Evolutionary conservation across 2,329 filamentous ascomycete species (phyloP), one percentile per base, ranked within the genome.

Genomic region (Colletotrichum tamarilloi): DNA sequence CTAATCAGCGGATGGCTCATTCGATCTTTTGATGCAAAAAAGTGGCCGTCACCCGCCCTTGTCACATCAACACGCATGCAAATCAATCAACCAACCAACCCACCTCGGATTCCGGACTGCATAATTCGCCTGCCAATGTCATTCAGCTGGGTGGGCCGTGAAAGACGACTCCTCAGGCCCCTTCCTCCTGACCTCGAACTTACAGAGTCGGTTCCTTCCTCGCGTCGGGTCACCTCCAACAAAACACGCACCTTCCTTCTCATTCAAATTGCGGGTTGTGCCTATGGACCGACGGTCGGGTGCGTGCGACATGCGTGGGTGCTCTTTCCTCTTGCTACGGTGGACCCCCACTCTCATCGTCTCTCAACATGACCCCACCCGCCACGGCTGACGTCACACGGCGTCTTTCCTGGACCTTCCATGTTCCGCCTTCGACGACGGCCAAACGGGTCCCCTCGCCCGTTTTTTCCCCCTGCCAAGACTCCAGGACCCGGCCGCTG

Each of bases 401-500:
- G 32, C 22, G 24, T 65, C 22, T 28, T 28, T 26, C 12, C 11
- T 26, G 49, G 53, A 28, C 62, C 60, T 66, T 46, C 55, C 60
- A 57, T 49, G 46, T 70, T 62, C 67, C 56, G 60, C 67, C 38
- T 62, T 49, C 60, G 28, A 70, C 26, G 24, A 62, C 70, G 35
- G 70, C 59, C 65, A 69, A 69, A 70, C 59, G 30, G 53, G 65
- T 49, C 59, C 67, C 30, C 32, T 66, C 22, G 6, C 60, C 70
- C 67, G 55, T 73, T 58, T 65, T 56, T 66, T 35, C 67, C 71
- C 71, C 71, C 71, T 73, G 71, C 71, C 71, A 73, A 73, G 71
- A 55, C 46, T 60, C 22, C 67, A 22, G 26, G 24, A 35, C 65
- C 67, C 67, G 67, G 60, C 67, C 60, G 57, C 59, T 56, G 58